Evolutionary conservation across 2,329 filamentous ascomycete genomes (phyloP).

Genomic region (Epichloe gansuensis): DNA sequence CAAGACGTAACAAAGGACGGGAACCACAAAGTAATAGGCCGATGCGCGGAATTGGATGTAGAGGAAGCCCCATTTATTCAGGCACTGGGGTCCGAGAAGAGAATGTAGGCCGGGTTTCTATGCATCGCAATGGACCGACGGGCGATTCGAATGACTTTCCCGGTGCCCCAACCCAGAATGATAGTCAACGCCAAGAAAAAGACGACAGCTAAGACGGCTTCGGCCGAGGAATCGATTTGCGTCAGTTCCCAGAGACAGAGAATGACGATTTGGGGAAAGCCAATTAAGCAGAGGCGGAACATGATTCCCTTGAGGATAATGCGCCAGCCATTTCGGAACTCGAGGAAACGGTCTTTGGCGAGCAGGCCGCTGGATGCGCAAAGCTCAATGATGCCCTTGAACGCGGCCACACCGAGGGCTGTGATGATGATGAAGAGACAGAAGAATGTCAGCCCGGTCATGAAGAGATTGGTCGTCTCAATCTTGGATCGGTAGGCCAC

Average conservation of each 20-base stretch:
- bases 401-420: slow-evolving; percentile 57
- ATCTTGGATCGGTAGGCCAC: slow-evolving; percentile 77
- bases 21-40: slow-evolving; percentile 88
- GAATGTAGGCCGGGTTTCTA: slow-evolving; percentile 87
- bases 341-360: slow-evolving; percentile 72
- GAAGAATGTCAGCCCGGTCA: slow-evolving; percentile 84
- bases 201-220: slow-evolving; percentile 75
- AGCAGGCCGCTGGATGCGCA: slow-evolving; percentile 64
- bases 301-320: slow-evolving; percentile 86
- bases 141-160: slow-evolving; percentile 78
- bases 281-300: slow-evolving; percentile 79
- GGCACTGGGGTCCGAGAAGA: slow-evolving; percentile 79
- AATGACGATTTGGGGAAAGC: slow-evolving; percentile 80
- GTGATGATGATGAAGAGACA: slow-evolving; percentile 68
- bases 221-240: slow-evolving; percentile 69
- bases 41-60: slow-evolving; percentile 94
- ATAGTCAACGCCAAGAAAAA: slow-evolving; percentile 69
- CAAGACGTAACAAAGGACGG: slow-evolving; percentile 63
- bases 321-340: slow-evolving; percentile 88
- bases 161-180: slow-evolving; percentile 72
- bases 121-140: slow-evolving; percentile 48
- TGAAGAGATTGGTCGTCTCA: slow-evolving; percentile 81
- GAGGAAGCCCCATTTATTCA: slow-evolving; percentile 96
- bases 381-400: slow-evolving; percentile 71
- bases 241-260: slow-evolving; percentile 91